Evolutionary conservation across 2,329 filamentous ascomycete species (phyloP), one percentile per base, ranked within the genome.

Genomic region (Sphaceloma murrayae): DNA sequence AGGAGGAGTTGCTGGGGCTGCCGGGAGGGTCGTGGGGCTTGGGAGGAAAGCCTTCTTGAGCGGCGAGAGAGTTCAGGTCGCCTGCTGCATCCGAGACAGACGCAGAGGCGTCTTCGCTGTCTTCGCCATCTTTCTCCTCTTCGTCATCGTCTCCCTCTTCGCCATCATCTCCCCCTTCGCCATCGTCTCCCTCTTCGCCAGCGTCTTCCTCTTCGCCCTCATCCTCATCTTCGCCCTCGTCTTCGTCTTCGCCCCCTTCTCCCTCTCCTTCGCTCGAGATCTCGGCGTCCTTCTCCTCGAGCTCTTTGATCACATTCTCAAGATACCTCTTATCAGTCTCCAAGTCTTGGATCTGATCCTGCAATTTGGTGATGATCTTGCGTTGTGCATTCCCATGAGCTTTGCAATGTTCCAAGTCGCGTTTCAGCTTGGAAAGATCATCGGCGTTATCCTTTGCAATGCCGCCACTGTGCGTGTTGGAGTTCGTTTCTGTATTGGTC

Each of bases 361-460:
- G 9, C n/a, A 4, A 2, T 38, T 38, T 27, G 24, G 36, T 7
- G n/a, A 13, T n/a, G 26, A 26, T 29, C 9, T 16, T 27, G 16
- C 22, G 11, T 29, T 8, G 24, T 3, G 24, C 11, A 9, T 6
- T 16, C 13, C 36, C n/a, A 16, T 40, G 36, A 16, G 22, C 19
- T 18, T 30, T 24, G 24, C 36, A 40, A 26, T 14, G 19, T 19
- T 40, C 30, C n/a, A 40, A 29, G 36, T 27, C 36, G 22, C n/a
- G 22, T 26, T 40, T 16, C 10, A 40, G 36, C 13, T 19, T 30
- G 24, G 36, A 16, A 26, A 40, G 27, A 10, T 16, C 8, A 13
- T 7, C 26, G 36, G 21, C 24, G n/a, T 3, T 24, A 30, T 30
- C 19, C 14, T 30, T 30, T 22, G 36, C 17, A 30, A 29, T 40